Evolutionary conservation across 768 basidiomycete genomes (phyloP).

Genomic region (Boletellus emodensis): DNA sequence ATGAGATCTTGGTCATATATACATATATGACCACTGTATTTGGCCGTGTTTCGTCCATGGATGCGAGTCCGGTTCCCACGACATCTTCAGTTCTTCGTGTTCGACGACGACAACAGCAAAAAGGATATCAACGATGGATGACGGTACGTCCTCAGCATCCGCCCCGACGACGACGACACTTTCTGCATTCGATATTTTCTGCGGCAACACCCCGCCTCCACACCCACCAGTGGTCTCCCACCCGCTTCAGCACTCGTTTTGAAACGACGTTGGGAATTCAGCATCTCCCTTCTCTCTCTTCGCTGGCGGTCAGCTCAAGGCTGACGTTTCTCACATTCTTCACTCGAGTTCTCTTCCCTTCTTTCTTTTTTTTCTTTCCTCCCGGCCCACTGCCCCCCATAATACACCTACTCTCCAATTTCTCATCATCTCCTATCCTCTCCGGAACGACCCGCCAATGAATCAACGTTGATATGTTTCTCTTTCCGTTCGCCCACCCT

Average conservation of each 20-base stretch:
- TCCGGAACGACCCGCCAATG: conserved; percentile 29
- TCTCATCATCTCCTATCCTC: conserved; percentile 12
- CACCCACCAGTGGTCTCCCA: conserved; percentile 26
- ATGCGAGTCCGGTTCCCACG: not conserved
- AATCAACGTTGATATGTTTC: conserved; percentile 42
- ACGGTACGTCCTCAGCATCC: conserved; percentile 85
- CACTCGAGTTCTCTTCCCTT: conserved; percentile 16
- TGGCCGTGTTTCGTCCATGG: conserved; percentile 12
- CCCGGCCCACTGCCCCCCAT: conserved; percentile 8
- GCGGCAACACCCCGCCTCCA: conserved; percentile 32
- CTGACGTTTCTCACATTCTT: conserved; percentile 24
- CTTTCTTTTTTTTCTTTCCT: conserved; percentile 1
- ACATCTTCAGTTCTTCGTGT: not conserved
- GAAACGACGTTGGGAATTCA: conserved; percentile 26
- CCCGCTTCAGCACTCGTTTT: conserved; percentile 31
- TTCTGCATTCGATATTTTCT: conserved; percentile 42
- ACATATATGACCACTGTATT: no score
- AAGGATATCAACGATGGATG: conserved; percentile 45
- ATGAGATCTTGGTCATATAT: no score
- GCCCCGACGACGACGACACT: conserved; percentile 59
- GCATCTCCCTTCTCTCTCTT: conserved; percentile 8
- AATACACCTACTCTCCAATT: conserved; percentile 15
- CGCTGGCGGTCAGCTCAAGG: conserved; percentile 34
- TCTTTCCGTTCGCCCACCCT: conserved; percentile 29
- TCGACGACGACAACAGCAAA: conserved; percentile 19